phyloP scores from a whole-genome alignment of 1,284 basidiomycete genomes.

The Rhizoctonia solani region DNA sequence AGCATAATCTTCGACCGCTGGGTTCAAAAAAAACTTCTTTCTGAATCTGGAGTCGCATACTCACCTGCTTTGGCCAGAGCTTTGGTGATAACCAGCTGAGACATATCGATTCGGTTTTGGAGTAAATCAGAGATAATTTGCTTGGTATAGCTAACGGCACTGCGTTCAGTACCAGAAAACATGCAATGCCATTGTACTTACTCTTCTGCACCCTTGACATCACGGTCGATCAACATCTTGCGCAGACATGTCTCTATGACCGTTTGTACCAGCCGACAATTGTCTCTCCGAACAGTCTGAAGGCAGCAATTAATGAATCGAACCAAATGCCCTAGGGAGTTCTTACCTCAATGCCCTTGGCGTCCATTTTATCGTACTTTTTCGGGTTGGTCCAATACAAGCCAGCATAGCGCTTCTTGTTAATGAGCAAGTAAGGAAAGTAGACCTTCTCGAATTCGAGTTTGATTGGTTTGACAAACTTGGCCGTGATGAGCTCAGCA shows the following conservation, averaged over 20 bases:
- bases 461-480: conserved; percentile 94
- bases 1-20: conserved; percentile 66
- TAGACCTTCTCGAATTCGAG: conserved; percentile 99
- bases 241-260: conserved; percentile 96
- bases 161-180: background rate
- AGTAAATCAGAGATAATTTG: conserved; percentile 89
- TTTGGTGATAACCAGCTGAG: conserved; percentile 96
- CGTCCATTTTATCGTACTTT: conserved; percentile 98
- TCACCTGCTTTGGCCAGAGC: conserved; percentile 84
- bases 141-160: conserved; percentile 84
- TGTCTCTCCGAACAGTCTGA: conserved; percentile 93
- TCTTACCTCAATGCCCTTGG: conserved; percentile 93
- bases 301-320: background rate
- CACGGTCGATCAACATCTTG: conserved; percentile 93
- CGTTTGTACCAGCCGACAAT: conserved; percentile 92
- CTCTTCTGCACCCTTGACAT: conserved; percentile 91
- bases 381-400: conserved; percentile 93
- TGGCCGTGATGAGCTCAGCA: conserved; percentile 87
- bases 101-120: conserved; percentile 97
- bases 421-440: conserved; percentile 94
- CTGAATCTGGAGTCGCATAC: conserved; percentile 39
- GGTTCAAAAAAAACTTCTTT: conserved; percentile 3
- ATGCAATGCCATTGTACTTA: conserved; percentile 50
- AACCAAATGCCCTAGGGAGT: background rate
- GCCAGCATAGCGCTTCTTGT: conserved; percentile 95